Base-by-base conservation (phyloP, 257 asterid genomes). In the Solanum ahanhuiri region DNA sequence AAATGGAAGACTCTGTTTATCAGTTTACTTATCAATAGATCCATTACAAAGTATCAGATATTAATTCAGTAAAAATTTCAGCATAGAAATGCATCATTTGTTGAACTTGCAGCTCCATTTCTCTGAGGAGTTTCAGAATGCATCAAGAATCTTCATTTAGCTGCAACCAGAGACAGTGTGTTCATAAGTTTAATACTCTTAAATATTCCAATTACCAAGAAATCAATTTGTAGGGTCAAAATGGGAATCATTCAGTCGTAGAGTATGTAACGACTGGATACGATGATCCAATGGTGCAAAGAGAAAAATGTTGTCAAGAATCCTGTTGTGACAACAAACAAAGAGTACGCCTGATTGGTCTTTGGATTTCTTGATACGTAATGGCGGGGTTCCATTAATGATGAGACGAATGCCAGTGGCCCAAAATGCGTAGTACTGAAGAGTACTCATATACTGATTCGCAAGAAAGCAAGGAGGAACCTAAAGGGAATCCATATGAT, bases 401-500 rank as follows among this genome's bases (percentile, higher is more conserved):
- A 22, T 87, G 28, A 73, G 35, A 18, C 77, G 84, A 73, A 64
- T 7, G 3, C 85, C 85, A 0, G 69, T 17, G 12, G n/a, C 34
- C 6, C 3, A 14, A 35, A 63, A 1, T 8, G 37, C 5, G n/a
- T 69, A 10, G 28, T 43, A 37, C 3, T 43, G 3, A 17, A 12
- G 25, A 70, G 1, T 3, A 51, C 0, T 23, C 5, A 2, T 75
- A 81, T 83, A 2, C 20, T 0, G 1, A 85, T 9, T 3, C 92
- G 87, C 2, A 88, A 1, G 31, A 73, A 69, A 2, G 91, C 84
- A 17, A 90, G 31, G 6, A 84, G 10, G 67, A 91, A 6, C 11
- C 89, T 90, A 12, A 90, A 71, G 12, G 90, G 93, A 63, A 90
- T 85, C 91, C 93, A 90, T 0, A 91, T 70, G 20, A 91, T 64